Base-by-base conservation (phyloP, 352 stramenopile genomes). In the Phytopythium vexans region DNA sequence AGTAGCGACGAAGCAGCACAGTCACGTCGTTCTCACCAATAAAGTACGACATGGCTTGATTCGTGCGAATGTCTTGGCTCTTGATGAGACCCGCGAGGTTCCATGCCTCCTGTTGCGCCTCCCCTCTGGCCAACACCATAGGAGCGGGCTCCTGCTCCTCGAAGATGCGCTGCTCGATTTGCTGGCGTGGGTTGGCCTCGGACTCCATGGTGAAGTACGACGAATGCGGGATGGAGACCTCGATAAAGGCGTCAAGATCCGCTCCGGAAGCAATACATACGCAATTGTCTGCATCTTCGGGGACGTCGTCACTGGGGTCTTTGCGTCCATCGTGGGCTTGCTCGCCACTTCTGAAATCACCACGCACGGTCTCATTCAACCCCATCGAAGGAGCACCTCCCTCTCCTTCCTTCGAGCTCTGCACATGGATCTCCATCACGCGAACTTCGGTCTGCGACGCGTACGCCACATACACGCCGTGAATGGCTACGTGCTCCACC, bases 381-480 rank as follows among this genome's bases (percentile, higher is more conserved):
- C 56, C 31, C 9, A 52, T 11, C 1, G 52, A n/a, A 7, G 21
- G 33, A 3, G 40, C n/a, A 12, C 38, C 40, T 37, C 64, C 48
- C 9, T 56, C 58, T 0, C 36, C 54, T 6, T 91, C 76, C 21
- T 73, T 71, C 5, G 62, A 64, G 52, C 66, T 85, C 12, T 62
- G 62, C 3, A 92, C 81, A 32, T 88, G 76, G 44, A 92, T 86
- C 70, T 94, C 80, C 72, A 94, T 85, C 11, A 92, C 82, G 41
- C 82, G 74, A 31, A 94, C 68, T 61, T 94, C 82, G 0, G 81
- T 92, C 41, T 74, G 70, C 7, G 84, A 92, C 8, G 77, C 82
- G 47, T 77, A 88, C 7, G 82, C 78, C 15, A 94, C 60, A 55
- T 94, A 89, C 9, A 86, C 60, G 2, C 82, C 84, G 49, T 94